phyloP scores from a whole-genome alignment of 805 yeast genomes.

The Yarrowia yakushimensis region DNA sequence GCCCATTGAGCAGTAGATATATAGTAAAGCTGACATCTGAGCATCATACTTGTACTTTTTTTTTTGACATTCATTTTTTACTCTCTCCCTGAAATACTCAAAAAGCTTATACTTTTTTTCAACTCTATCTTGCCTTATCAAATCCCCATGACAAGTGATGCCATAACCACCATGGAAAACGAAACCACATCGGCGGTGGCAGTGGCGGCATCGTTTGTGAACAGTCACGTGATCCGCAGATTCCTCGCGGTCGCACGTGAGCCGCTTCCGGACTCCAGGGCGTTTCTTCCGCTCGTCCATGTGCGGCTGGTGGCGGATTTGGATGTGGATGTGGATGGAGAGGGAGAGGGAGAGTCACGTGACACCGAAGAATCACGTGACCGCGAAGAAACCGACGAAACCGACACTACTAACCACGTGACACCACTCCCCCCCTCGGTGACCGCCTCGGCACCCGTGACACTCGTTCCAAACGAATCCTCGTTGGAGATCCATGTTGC shows the following conservation, averaged over 20 bases:
- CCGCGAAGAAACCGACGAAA: neutral
- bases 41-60: too few species aligned
- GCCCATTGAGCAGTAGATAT: neutral
- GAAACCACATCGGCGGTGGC: neutral
- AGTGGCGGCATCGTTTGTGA: neutral
- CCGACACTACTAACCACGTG: neutral
- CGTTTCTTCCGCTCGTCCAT: neutral
- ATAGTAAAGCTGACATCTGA: neutral
- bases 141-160: constrained; percentile 3
- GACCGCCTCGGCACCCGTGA: neutral
- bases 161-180: neutral
- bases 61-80: too few species aligned
- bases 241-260: neutral
- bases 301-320: neutral
- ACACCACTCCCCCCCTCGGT: too few species aligned
- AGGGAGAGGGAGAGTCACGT: too few species aligned
- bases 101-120: too few species aligned
- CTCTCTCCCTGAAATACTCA: too few species aligned
- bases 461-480: neutral
- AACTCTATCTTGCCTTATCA: constrained; percentile 18
- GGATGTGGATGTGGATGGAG: too few species aligned
- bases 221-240: neutral
- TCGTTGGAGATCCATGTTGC: neutral
- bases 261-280: neutral
- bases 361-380: neutral